Evolutionary conservation across 345 rosid species (phyloP), one percentile per base, ranked within the genome.

Genomic region (Euclidium syriacum): DNA sequence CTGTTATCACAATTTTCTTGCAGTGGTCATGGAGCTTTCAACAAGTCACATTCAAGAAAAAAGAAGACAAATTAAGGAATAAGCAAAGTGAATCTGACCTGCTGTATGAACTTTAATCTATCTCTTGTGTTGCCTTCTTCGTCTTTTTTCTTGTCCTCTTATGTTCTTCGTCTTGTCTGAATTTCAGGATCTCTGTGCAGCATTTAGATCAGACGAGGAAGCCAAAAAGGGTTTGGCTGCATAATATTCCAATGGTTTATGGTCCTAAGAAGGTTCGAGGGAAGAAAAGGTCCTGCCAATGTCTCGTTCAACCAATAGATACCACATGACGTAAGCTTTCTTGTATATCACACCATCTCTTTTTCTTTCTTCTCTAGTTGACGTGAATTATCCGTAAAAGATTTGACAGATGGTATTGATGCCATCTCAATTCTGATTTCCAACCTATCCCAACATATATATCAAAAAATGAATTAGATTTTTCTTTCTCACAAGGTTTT

Each of bases 221-320:
- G 73, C 61, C 38, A 68, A 42, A 68, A 51, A 42, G 67, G 67
- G 53, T 41, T 59, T 52, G 73, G 46, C 39, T 59, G 47, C 53
- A 16, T 41, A 68, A 18, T 30, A 42, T 58, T 59, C 57, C 60
- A 16, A 50, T 10, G 5, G 40, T 6, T 2, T 3, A 38, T 41
- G 42, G n/a, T 9, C 52, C 26, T 19, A 32, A 41, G 60, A 58
- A 41, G 33, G 22, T 30, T 10, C 29, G 22, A 50, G 46, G 50
- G 61, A 52, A 42, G 67, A 52, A 68, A 59, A 24, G 39, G 61
- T 59, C 61, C 3, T 27, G 43, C 22, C 52, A 49, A 49, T 48
- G 17, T 58, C 36, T 49, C 52, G 43, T 67, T 57, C 24, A 34
- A 60, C 44, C 29, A 12, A 33, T 40, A 32, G 16, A 11, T 50